Conservation (phyloP, 208 protist genomes). For the Trypanosomatidae sp. region DNA sequence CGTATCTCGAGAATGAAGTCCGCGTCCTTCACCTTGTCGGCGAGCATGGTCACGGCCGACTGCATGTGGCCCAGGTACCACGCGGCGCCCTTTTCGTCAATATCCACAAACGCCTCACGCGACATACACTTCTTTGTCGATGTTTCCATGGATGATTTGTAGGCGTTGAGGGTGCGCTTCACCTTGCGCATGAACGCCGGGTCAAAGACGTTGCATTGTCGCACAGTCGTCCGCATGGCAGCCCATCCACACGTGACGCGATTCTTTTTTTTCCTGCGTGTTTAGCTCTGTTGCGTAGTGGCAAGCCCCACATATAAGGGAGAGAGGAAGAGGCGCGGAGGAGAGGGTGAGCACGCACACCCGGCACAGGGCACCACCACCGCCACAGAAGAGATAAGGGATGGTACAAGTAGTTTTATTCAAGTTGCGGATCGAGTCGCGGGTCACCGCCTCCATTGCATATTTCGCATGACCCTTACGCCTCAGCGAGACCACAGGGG, state of each 20-base stretch:
- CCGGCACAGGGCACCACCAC: not conserved
- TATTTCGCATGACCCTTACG: not conserved
- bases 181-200: conserved; percentile 89
- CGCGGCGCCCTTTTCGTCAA: conserved; percentile 82
- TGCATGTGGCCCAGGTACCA: conserved; percentile 93
- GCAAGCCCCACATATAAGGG: not conserved
- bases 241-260: not conserved
- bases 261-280: not conserved
- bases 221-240: conserved; percentile 40
- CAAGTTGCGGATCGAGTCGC: not conserved
- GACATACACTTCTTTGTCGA: conserved; percentile 56
- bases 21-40: conserved; percentile 75
- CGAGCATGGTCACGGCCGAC: conserved; percentile 46
- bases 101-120: conserved; percentile 88
- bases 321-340: not conserved
- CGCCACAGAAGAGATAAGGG: not conserved
- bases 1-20: conserved; percentile 94
- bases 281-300: too few relatives aligned
- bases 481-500: not conserved
- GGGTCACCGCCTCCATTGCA: not conserved
- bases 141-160: conserved; percentile 72
- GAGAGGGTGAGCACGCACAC: not conserved
- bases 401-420: not conserved
- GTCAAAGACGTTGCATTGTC: conserved; percentile 78
- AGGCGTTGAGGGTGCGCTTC: conserved; percentile 76